Conservation (phyloP, 2,329 filamentous ascomycete species). For the Neopestalotiopsis clavispora region DNA sequence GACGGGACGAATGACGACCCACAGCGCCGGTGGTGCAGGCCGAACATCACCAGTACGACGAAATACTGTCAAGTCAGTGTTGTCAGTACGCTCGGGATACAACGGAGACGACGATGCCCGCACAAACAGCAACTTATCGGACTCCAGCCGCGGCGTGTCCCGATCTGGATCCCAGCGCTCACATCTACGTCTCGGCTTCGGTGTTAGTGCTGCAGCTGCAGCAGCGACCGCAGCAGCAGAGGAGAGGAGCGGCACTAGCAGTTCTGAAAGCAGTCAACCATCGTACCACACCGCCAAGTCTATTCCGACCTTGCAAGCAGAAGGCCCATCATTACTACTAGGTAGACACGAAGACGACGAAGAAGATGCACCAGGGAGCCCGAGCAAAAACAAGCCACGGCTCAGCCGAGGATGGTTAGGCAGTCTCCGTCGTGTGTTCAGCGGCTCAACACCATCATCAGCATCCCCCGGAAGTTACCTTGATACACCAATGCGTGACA, state of each 20-base stretch:
- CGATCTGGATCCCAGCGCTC: conserved; percentile 42
- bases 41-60: conserved; percentile 23
- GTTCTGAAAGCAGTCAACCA: conserved; percentile 34
- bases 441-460: conserved; percentile 43
- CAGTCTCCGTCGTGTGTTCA: conserved; percentile 68
- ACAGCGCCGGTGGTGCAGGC: conserved; percentile 26
- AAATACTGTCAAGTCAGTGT: conserved; percentile 19
- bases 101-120: conserved; percentile 52
- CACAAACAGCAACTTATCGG: conserved; percentile 62
- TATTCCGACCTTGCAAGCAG: conserved; percentile 56
- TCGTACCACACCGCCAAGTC: conserved; percentile 60
- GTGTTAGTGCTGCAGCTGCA: conserved; percentile 34
- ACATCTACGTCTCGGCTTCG: conserved; percentile 38
- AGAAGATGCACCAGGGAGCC: conserved; percentile 49
- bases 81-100: conserved; percentile 31
- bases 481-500: conserved; percentile 34
- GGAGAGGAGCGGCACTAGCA: conserved; percentile 41
- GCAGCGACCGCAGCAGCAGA: conserved; percentile 31
- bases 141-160: conserved; percentile 54
- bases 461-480: conserved; percentile 30
- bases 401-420: conserved; percentile 70
- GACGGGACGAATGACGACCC: conserved; percentile 46
- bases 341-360: conserved; percentile 37
- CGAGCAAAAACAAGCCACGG: conserved; percentile 61
- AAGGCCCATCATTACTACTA: conserved; percentile 55